phyloP scores from a whole-genome alignment of 2,329 filamentous ascomycete genomes.

The Pseudogymnoascus sp. region DNA sequence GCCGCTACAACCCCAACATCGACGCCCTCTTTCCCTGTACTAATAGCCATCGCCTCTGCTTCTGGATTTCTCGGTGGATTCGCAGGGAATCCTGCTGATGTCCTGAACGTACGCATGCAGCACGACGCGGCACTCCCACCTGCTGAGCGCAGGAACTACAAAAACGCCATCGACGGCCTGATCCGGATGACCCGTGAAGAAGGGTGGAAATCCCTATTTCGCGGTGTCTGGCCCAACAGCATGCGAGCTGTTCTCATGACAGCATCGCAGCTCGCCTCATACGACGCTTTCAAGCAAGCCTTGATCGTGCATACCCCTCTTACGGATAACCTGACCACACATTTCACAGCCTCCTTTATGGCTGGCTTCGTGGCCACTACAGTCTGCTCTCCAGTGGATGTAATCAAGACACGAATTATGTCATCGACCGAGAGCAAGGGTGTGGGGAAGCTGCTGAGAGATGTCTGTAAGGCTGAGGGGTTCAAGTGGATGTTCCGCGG shows the following conservation, averaged over 20 bases:
- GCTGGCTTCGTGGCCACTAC: constrained; percentile 80
- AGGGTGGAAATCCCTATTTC: constrained; percentile 67
- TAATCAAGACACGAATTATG: constrained; percentile 87
- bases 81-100: constrained; percentile 88
- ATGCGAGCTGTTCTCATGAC: constrained; percentile 82
- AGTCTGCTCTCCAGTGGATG: constrained; percentile 76
- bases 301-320: constrained; percentile 60
- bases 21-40: constrained; percentile 61
- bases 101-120: constrained; percentile 98
- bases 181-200: constrained; percentile 81
- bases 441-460: constrained; percentile 51
- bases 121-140: constrained; percentile 72
- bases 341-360: constrained; percentile 69
- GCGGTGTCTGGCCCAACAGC: constrained; percentile 78
- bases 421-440: constrained; percentile 49
- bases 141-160: constrained; percentile 75
- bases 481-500: constrained; percentile 81
- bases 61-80: constrained; percentile 86
- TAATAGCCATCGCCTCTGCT: constrained; percentile 72
- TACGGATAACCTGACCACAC: constrained; percentile 61
- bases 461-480: constrained; percentile 65
- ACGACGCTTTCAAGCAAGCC: constrained; percentile 71
- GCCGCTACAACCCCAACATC: constrained; percentile 47
- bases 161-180: constrained; percentile 78
- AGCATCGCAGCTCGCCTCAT: constrained; percentile 72